Base-by-base conservation (phyloP, 441 rosid species). In the Viola pubescens region DNA sequence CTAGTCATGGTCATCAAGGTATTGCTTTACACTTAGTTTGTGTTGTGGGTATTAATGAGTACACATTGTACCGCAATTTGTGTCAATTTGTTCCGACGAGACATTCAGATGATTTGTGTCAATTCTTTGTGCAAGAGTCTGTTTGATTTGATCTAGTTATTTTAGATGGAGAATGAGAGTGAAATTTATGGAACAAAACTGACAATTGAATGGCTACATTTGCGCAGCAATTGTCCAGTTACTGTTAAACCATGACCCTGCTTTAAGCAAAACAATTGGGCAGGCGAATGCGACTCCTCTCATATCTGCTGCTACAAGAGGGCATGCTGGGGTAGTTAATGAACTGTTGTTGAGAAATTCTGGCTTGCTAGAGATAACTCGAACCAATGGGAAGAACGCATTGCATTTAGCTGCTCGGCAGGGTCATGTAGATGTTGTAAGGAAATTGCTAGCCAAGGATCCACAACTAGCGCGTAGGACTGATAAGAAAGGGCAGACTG, bases 401-500 rank as follows among this genome's bases (percentile, higher is more conserved):
- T 74, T 91, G 56, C 98, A 89, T 74, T 77, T 89, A 26, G 83
- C 97, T 56, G 91, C 88, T 5, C 81, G 98, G 58, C 97, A 91
- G 70, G 97, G 97, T 13, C 89, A 89, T 60, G 84, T 70, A n/a
- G 95, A 84, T n/a, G 83, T 89, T 39, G 97, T 89, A 16, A 79
- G 73, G 68, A 65, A 73, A 3, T 73, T 89, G 66, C 88, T 91
- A 0, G 73, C 74, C 42, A 71, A 68, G 71, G 91, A 87, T 70
- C 85, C 91, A 2, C 89, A 82, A 38, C 70, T 89, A 45, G 91
- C 97, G 5, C 77, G 89, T 58, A 67, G 85, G 60, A 87, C 91
- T 39, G 95, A 91, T 64, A 91, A 87, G 82, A 91, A 91, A 63
- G 95, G 87, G 5, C 96, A 91, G 69, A 91, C 97, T 11, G 82